phyloP scores from a whole-genome alignment of 2,329 filamentous ascomycete species.

The Pseudocercospora eumusae region DNA sequence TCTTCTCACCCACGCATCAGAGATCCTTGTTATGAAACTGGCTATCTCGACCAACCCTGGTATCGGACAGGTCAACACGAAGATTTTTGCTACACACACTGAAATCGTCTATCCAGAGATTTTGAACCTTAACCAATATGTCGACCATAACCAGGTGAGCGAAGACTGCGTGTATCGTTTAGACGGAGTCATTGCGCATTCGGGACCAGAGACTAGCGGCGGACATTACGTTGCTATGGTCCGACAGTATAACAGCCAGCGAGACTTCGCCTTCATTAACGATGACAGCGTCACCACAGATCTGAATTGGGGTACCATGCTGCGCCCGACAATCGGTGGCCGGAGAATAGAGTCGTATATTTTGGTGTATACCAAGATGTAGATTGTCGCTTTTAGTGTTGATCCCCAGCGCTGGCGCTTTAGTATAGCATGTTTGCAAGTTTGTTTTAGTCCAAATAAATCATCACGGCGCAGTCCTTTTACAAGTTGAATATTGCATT shows the following conservation, averaged over 20 bases:
- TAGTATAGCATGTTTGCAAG: not conserved
- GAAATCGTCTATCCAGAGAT: slow-evolving; percentile 11
- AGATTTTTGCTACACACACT: not conserved
- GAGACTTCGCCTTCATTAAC: slow-evolving; percentile 9
- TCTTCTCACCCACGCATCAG: slow-evolving; percentile 6
- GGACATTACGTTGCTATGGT: slow-evolving; percentile 21
- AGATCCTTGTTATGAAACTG: slow-evolving; percentile 18
- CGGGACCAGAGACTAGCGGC: not conserved
- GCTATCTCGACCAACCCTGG: not conserved
- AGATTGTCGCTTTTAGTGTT: slow-evolving; percentile 8
- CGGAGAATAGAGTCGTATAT: not conserved
- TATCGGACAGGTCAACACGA: not conserved
- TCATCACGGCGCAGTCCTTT: not conserved
- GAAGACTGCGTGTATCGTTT: slow-evolving; percentile 19
- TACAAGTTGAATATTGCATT: not conserved
- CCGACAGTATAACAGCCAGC: not conserved
- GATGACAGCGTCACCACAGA: slow-evolving; percentile 7
- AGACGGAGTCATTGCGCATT: slow-evolving; percentile 20
- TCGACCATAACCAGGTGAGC: not conserved
- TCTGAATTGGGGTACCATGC: slow-evolving; percentile 1
- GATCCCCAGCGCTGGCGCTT: slow-evolving; percentile 6
- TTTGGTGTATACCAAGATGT: slow-evolving; percentile 9
- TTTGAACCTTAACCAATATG: slow-evolving; percentile 1
- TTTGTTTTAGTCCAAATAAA: not conserved
- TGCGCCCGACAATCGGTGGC: not conserved